Base-by-base conservation (phyloP, 441 rosid species). In the Cnidoscolus chayamansa region DNA sequence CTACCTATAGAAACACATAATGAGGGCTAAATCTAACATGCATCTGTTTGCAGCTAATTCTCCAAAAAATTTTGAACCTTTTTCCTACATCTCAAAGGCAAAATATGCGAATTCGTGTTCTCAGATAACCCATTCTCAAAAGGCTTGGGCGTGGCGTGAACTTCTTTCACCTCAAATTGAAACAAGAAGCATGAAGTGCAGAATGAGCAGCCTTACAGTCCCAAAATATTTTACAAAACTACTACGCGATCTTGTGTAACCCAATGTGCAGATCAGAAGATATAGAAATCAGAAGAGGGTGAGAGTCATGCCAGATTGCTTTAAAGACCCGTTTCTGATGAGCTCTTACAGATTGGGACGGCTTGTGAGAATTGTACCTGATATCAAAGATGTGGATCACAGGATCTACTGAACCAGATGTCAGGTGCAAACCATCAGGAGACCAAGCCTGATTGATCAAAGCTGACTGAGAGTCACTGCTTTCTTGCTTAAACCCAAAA, bases 401-500 rank as follows among this genome's bases (percentile, higher is more conserved):
- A 16, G 98, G 98, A 48, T 94, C 98, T 2, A 86, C 97, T 25
- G 97, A 92, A 65, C 98, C 98, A 59, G 98, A 94, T 7, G 97
- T 66, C 32, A 92, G 67, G 75, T 83, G 86, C 67, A 87, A 77
- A 66, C 98, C 98, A 76, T 92, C 98, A 2, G 97, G 94, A 73
- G 97, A 94, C 98, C 98, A 92, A 47, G 91, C 81, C 76, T 92
- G 98, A 75, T 90, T 92, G 71, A 89, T 94, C 80, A 90, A 77
- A 74, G 98, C 97, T 20, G 98, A 94, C 65, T 90, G 97, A 10
- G 95, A 85, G 30, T 91, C 98, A 20, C 98, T 94, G 64, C 94
- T 94, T 80, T 94, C 95, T 84, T 94, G 98, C 82, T 88, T 94
- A 89, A 95, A 92, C 57, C 98, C 98, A 37, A 92, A 92, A 10